Conservation (phyloP, 2,329 filamentous ascomycete genomes). For the Trichoderma sp. region DNA sequence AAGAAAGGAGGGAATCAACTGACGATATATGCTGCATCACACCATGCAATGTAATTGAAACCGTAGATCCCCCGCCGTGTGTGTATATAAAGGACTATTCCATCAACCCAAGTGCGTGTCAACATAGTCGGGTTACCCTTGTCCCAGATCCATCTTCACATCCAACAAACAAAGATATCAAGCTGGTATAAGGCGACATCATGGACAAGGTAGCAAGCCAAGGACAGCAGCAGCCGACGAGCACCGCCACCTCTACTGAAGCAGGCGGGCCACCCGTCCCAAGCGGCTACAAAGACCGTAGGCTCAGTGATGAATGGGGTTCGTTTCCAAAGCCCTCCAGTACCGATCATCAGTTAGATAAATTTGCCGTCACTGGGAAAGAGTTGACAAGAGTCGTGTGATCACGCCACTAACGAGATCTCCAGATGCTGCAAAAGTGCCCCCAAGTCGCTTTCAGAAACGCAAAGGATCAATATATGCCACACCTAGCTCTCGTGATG, state of each 20-base stretch:
- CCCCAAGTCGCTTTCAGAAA: conserved; percentile 66
- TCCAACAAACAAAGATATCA: neutral
- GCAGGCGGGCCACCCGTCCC: neutral
- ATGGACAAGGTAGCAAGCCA: neutral
- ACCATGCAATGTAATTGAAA: neutral
- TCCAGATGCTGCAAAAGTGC: conserved; percentile 64
- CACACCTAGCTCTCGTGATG: conserved; percentile 62
- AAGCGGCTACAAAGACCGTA: conserved; percentile 31
- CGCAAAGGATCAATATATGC: conserved; percentile 66
- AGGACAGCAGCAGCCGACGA: neutral
- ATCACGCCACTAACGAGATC: neutral
- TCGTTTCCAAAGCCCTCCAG: conserved; percentile 25
- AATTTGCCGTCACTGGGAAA: neutral
- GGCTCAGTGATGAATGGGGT: conserved; percentile 50
- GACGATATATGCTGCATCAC: neutral
- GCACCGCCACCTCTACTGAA: neutral
- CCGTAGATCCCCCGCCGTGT: neutral
- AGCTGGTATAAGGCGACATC: neutral
- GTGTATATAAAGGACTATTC: neutral
- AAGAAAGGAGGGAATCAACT: neutral
- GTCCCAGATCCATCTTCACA: neutral
- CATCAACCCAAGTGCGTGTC: neutral
- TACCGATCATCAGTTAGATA: neutral
- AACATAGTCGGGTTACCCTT: neutral
- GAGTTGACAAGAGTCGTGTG: neutral